phyloP scores from a whole-genome alignment of 768 basidiomycete genomes.

The Cystofilobasidium capitatum region DNA sequence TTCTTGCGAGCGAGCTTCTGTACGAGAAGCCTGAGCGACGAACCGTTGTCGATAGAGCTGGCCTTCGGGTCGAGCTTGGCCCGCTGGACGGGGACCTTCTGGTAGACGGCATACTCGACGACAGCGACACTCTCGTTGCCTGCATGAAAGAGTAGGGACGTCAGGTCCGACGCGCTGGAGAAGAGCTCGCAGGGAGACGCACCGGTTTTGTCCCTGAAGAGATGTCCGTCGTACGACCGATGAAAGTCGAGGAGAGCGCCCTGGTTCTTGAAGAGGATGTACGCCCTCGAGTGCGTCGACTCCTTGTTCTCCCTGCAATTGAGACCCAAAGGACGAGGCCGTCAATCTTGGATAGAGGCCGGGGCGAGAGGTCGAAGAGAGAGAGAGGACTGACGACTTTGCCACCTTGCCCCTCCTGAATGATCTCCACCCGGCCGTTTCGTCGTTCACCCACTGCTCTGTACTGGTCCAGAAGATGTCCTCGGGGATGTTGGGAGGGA shows the following conservation, averaged over 20 bases:
- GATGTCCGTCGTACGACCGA: constrained; percentile 77
- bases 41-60: constrained; percentile 84
- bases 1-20: background rate
- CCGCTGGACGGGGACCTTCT: constrained; percentile 65
- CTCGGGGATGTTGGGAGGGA: constrained; percentile 87
- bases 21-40: constrained; percentile 25
- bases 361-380: background rate
- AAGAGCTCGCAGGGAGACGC: background rate
- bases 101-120: constrained; percentile 89
- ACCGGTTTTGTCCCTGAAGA: constrained; percentile 81
- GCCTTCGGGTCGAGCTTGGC: constrained; percentile 71
- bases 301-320: constrained; percentile 63
- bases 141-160: constrained; percentile 36
- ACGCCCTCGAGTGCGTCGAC: constrained; percentile 75
- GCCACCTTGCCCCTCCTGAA: constrained; percentile 29
- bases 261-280: constrained; percentile 75
- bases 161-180: background rate
- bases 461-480: constrained; percentile 90
- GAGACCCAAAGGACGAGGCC: too few species aligned
- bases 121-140: constrained; percentile 80
- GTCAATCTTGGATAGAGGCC: background rate
- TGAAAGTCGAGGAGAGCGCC: constrained; percentile 65
- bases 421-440: constrained; percentile 43
- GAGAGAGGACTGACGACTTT: constrained; percentile 18
- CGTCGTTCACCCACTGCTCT: constrained; percentile 67